Conservation (phyloP, 2,329 filamentous ascomycete genomes). For the Pseudocercospora cruenta region DNA sequence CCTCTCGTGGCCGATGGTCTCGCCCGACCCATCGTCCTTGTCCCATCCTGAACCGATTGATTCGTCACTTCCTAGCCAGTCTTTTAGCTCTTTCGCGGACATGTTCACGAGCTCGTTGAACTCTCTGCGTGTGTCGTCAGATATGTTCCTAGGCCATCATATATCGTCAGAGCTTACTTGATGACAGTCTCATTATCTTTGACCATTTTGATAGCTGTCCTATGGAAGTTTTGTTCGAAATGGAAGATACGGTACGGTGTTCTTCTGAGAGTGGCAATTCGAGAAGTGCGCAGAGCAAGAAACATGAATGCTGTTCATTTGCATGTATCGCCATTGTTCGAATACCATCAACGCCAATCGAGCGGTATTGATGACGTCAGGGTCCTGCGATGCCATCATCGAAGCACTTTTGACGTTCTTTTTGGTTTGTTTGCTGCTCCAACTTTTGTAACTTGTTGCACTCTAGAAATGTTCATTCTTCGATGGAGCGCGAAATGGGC, state of each 20-base stretch:
- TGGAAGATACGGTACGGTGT: not conserved
- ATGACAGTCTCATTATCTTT: slow-evolving; percentile 58
- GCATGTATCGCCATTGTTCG: not conserved
- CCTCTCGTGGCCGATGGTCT: slow-evolving; percentile 67
- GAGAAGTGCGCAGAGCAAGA: no score
- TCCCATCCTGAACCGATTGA: slow-evolving; percentile 63
- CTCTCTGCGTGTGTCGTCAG: slow-evolving; percentile 47
- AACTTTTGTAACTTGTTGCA: no score
- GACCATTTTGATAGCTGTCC: slow-evolving; percentile 48
- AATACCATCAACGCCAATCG: not conserved
- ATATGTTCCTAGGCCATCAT: not conserved
- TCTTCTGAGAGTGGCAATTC: not conserved
- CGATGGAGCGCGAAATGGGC: no score
- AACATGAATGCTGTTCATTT: no score
- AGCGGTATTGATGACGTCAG: slow-evolving; percentile 14
- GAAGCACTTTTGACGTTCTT: not conserved
- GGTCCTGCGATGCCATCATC: not conserved
- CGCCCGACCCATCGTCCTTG: slow-evolving; percentile 61
- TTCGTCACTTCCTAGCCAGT: slow-evolving; percentile 64
- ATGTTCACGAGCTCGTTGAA: slow-evolving; percentile 72
- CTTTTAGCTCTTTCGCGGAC: slow-evolving; percentile 62
- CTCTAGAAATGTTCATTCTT: no score
- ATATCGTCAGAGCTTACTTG: slow-evolving; percentile 39
- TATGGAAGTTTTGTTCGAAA: not conserved
- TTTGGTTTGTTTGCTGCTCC: no score